phyloP scores from a whole-genome alignment of 345 rosid genomes.

The Salix exigua region DNA sequence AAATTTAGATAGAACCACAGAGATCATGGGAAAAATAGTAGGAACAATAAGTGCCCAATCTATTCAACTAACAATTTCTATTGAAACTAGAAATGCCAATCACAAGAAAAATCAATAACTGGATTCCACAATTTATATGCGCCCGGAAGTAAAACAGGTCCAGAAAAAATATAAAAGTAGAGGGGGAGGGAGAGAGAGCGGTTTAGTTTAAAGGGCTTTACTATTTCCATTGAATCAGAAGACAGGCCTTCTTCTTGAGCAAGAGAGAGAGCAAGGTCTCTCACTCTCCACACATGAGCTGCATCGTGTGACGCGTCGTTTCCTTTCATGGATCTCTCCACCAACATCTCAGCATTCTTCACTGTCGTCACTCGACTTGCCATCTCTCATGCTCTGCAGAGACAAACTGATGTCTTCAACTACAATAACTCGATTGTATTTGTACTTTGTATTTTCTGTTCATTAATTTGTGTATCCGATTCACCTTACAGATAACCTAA shows the following conservation, averaged over 20 bases:
- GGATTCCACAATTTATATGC: too few relatives aligned
- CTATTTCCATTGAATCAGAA: constrained; percentile 72
- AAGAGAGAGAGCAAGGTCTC: constrained; percentile 76
- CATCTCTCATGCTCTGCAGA: constrained; percentile 12
- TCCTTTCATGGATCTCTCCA: constrained; percentile 55
- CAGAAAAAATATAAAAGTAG: not conserved
- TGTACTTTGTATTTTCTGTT: too few relatives aligned
- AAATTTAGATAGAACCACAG: not conserved
- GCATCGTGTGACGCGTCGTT: constrained; percentile 88
- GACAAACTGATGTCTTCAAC: too few relatives aligned
- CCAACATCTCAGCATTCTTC: constrained; percentile 61
- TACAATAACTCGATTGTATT: too few relatives aligned
- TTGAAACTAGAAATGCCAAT: too few relatives aligned
- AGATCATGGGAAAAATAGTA: not conserved
- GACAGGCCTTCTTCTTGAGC: constrained; percentile 83
- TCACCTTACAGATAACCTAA: too few relatives aligned
- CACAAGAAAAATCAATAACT: too few relatives aligned
- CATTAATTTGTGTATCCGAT: too few relatives aligned
- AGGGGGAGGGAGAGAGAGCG: not conserved
- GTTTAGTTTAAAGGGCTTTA: constrained; percentile 15
- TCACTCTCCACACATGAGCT: constrained; percentile 71
- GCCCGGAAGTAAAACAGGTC: too few relatives aligned
- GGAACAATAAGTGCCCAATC: not conserved
- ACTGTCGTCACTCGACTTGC: constrained; percentile 14
- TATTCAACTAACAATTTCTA: too few relatives aligned